Percentiles rank a stretch among this genome's conserved stretches.
Evolutionary conservation across 2,329 filamentous ascomycete species (phyloP).

Genomic region (Aspergillus oerlinghausenensis): DNA sequence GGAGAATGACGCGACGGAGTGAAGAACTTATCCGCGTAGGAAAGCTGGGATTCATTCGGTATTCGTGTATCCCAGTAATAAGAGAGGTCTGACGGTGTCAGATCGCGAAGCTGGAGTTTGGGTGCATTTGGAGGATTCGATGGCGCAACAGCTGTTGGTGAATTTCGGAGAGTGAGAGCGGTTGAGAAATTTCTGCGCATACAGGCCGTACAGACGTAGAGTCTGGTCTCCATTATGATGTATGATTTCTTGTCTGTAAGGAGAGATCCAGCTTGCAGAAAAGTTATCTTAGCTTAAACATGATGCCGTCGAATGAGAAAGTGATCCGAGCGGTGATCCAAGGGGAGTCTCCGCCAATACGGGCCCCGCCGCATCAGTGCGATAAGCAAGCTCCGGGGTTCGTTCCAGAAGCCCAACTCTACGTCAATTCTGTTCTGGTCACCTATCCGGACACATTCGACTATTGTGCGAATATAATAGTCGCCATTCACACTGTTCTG

Average conservation of each 20-base stretch:
- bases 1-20: conserved; percentile 43
- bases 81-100: conserved; percentile 32
- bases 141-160: conserved; percentile 11
- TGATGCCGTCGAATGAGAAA: conserved; percentile 4
- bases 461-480: not conserved
- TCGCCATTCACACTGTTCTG: not conserved
- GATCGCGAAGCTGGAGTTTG: conserved; percentile 26
- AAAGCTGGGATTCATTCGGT: conserved; percentile 42
- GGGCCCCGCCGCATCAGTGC: conserved; percentile 3
- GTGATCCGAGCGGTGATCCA: conserved; percentile 8
- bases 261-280: not conserved
- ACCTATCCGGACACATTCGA: not conserved
- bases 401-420: not conserved
- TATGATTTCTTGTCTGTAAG: not conserved
- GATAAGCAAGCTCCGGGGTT: conserved; percentile 12
- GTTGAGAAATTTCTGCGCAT: conserved; percentile 1
- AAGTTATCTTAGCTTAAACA: not conserved
- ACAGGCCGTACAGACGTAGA: conserved; percentile 8
- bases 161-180: conserved; percentile 3
- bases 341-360: conserved; percentile 9
- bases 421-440: not conserved
- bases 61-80: conserved; percentile 50
- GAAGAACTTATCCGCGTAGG: conserved; percentile 46
- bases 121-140: conserved; percentile 15
- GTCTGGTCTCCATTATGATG: conserved; percentile 2